Evolutionary conservation across 2,329 filamentous ascomycete genomes (phyloP).

Genomic region (Fonsecaea nubica): DNA sequence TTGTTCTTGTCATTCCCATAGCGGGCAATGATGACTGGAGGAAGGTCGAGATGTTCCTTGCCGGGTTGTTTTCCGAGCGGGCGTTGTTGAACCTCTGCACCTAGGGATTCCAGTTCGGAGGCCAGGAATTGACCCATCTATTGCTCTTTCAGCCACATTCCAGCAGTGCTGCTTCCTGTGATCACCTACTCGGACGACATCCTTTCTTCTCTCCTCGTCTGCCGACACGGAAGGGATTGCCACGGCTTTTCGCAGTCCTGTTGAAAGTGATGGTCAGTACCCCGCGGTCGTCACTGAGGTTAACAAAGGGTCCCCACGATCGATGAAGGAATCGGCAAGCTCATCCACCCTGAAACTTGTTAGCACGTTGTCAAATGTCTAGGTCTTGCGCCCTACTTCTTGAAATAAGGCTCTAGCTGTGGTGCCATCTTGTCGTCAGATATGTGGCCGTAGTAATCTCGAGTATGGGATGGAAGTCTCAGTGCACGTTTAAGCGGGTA

Average conservation of each 20-base stretch:
- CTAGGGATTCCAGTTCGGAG: slow-evolving; percentile 79
- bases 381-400: slow-evolving; percentile 61
- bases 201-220: slow-evolving; percentile 82
- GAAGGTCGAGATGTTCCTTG: slow-evolving; percentile 87
- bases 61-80: slow-evolving; percentile 89
- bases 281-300: slow-evolving; percentile 13
- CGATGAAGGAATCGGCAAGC: slow-evolving; percentile 81
- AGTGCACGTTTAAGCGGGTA: slow-evolving; percentile 14
- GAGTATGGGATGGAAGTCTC: slow-evolving; percentile 27
- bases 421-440: slow-evolving; percentile 76
- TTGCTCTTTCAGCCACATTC: slow-evolving; percentile 2
- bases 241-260: slow-evolving; percentile 80
- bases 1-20: slow-evolving; percentile 93
- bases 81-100: slow-evolving; percentile 85
- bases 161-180: not conserved
- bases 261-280: slow-evolving; percentile 20
- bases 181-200: slow-evolving; percentile 76
- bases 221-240: slow-evolving; percentile 96
- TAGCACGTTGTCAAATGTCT: slow-evolving; percentile 13
- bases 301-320: slow-evolving; percentile 60
- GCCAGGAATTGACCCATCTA: slow-evolving; percentile 92
- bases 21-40: slow-evolving; percentile 87
- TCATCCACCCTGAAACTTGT: slow-evolving; percentile 66
- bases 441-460: slow-evolving; percentile 55
- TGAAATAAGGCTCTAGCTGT: slow-evolving; percentile 89